phyloP scores from a whole-genome alignment of 2,329 filamentous ascomycete species.

The Epichloe gansuensis region DNA sequence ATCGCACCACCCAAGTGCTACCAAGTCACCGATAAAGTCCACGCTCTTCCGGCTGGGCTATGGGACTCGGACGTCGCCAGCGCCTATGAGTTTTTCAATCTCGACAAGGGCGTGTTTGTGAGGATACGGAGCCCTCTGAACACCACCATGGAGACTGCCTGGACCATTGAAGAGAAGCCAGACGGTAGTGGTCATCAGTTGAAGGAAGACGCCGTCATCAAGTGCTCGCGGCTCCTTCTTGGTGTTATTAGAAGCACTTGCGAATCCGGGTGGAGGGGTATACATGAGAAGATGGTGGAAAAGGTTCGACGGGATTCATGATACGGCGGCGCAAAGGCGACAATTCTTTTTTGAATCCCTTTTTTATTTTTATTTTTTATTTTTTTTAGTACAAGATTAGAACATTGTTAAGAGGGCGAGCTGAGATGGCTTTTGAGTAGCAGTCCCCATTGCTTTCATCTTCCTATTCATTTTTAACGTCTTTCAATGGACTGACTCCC shows the following conservation, averaged over 20 bases:
- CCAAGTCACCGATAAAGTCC: slow-evolving; percentile 35
- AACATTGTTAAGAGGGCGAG: too few relatives aligned
- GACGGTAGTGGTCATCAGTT: slow-evolving; percentile 26
- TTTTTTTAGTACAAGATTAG: too few relatives aligned
- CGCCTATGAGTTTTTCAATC: slow-evolving; percentile 39
- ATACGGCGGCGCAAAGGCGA: background rate
- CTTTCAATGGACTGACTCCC: too few relatives aligned
- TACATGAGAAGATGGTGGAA: slow-evolving; percentile 34
- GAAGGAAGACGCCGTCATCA: slow-evolving; percentile 37
- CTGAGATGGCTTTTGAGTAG: too few relatives aligned
- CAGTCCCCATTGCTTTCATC: too few relatives aligned
- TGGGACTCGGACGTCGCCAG: slow-evolving; percentile 43
- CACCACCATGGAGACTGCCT: slow-evolving; percentile 40
- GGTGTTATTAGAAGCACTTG: slow-evolving; percentile 37
- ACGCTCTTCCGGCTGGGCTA: slow-evolving; percentile 39
- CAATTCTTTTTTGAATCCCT: too few relatives aligned
- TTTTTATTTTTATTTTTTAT: too few relatives aligned
- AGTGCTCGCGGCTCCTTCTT: slow-evolving; percentile 35
- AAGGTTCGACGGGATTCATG: slow-evolving; percentile 16
- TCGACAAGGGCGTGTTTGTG: slow-evolving; percentile 37
- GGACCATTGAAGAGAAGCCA: slow-evolving; percentile 25
- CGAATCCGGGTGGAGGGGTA: slow-evolving; percentile 35
- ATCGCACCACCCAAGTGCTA: slow-evolving; percentile 25
- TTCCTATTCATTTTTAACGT: too few relatives aligned
- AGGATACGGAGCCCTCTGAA: slow-evolving; percentile 37